A percentile compares a stretch with the other conserved stretches of the same genome.
Evolutionary conservation across 257 asterid species (phyloP).

Genomic region (Solanum megistacrolobum): DNA sequence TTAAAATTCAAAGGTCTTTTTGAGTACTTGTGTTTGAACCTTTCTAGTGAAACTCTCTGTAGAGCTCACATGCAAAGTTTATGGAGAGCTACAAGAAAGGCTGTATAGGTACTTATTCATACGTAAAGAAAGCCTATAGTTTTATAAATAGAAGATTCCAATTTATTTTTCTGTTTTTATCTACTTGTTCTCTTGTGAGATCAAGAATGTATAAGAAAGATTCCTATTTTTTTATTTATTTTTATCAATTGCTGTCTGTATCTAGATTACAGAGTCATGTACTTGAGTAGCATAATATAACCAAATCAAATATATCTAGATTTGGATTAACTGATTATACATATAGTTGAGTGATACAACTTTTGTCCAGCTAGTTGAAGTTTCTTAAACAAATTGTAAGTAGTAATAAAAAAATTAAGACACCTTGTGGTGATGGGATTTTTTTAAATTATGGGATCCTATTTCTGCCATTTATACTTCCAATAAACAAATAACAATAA

Average conservation of each 20-base stretch:
- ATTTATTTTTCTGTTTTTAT: not conserved
- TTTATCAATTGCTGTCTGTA: not conserved
- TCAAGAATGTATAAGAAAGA: not conserved
- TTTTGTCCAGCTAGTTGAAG: not conserved
- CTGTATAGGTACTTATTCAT: not conserved
- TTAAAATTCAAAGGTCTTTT: not conserved
- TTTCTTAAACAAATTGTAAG: not conserved
- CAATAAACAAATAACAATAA: not conserved
- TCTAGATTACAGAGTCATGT: not conserved
- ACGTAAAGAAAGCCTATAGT: not conserved
- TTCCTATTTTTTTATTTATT: not conserved
- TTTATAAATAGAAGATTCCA: conserved; percentile 1
- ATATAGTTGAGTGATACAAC: not conserved
- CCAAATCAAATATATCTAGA: not conserved
- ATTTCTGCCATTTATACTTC: not conserved
- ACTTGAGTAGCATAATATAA: not conserved
- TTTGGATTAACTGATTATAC: not conserved
- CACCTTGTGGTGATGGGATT: not conserved
- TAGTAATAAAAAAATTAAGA: not conserved
- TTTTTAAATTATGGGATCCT: not conserved
- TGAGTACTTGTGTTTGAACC: not conserved
- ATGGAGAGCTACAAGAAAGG: not conserved
- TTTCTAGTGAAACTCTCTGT: not conserved
- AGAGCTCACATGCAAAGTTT: conserved; percentile 4
- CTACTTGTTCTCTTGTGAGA: not conserved